phyloP scores from a whole-genome alignment of 805 yeast genomes.

The Ogataea angusta region DNA sequence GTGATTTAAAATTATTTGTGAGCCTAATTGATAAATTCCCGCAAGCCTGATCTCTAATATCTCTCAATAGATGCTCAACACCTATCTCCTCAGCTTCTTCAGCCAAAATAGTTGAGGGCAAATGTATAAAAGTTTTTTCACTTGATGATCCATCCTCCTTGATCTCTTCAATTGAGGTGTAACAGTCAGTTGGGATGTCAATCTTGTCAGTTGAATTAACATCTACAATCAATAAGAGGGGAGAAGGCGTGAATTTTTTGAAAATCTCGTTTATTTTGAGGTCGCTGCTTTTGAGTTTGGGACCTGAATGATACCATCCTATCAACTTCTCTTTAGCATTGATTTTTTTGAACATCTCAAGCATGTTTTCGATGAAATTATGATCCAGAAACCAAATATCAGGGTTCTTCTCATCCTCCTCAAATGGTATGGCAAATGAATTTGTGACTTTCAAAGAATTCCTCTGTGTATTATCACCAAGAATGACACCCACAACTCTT shows the following conservation, averaged over 20 bases:
- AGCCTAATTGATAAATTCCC: constrained; percentile 85
- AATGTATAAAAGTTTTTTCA: constrained; percentile 88
- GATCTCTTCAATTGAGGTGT: constrained; percentile 89
- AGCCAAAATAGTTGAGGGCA: constrained; percentile 90
- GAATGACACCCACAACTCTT: constrained; percentile 89
- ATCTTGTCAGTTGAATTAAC: constrained; percentile 74
- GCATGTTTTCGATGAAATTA: constrained; percentile 93
- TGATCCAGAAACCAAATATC: constrained; percentile 97
- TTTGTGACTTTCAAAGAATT: constrained; percentile 68
- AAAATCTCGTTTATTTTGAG: constrained; percentile 87
- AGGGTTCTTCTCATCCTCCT: constrained; percentile 89
- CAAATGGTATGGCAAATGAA: constrained; percentile 96
- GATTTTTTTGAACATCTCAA: constrained; percentile 95
- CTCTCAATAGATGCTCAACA: constrained; percentile 92
- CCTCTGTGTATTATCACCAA: constrained; percentile 66
- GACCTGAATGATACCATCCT: constrained; percentile 99
- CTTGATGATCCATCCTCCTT: constrained; percentile 94
- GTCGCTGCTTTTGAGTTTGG: constrained; percentile 84
- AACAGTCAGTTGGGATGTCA: constrained; percentile 95
- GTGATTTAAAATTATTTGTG: constrained; percentile 84
- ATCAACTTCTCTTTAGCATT: constrained; percentile 94
- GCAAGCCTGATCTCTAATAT: constrained; percentile 94
- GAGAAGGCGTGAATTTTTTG: constrained; percentile 76
- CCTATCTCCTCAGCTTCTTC: constrained; percentile 99
- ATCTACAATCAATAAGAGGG: constrained; percentile 85